Evolutionary conservation across 495 filamentous ascomycete genomes (phyloP).

Genomic region (Ascodesmis nigricans): DNA sequence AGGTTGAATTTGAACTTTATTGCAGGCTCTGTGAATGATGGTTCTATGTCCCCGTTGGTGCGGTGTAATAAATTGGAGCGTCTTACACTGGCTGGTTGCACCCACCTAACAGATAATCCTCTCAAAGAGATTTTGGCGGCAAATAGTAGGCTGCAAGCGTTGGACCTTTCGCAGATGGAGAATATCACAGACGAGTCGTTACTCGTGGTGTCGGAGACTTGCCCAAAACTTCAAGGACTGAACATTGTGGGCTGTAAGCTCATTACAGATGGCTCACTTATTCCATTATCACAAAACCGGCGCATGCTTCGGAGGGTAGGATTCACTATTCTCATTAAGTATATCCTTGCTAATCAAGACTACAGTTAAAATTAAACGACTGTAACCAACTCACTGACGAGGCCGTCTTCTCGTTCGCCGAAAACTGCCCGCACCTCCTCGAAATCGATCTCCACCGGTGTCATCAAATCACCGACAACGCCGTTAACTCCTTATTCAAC

Average conservation of each 20-base stretch:
- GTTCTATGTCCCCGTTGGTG: constrained; percentile 59
- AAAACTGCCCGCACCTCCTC: constrained; percentile 70
- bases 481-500: constrained; percentile 54
- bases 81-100: constrained; percentile 81
- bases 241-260: constrained; percentile 75
- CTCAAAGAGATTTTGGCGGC: constrained; percentile 57
- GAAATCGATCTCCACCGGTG: constrained; percentile 93
- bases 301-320: constrained; percentile 69
- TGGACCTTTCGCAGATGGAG: constrained; percentile 69
- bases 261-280: constrained; percentile 66
- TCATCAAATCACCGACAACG: constrained; percentile 50
- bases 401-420: constrained; percentile 64
- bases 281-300: constrained; percentile 62
- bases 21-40: constrained; percentile 59
- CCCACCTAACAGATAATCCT: constrained; percentile 58
- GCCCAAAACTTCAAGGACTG: constrained; percentile 66
- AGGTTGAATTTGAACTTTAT: constrained; percentile 72
- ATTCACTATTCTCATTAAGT: constrained; percentile 13
- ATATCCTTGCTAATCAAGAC: constrained; percentile 16
- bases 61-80: constrained; percentile 83
- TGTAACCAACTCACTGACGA: constrained; percentile 56
- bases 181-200: constrained; percentile 69
- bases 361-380: constrained; percentile 79
- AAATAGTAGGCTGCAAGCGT: constrained; percentile 61
- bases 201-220: constrained; percentile 55